Base-by-base conservation (phyloP, 495 filamentous ascomycete species). In the Aspergillus wentii region DNA sequence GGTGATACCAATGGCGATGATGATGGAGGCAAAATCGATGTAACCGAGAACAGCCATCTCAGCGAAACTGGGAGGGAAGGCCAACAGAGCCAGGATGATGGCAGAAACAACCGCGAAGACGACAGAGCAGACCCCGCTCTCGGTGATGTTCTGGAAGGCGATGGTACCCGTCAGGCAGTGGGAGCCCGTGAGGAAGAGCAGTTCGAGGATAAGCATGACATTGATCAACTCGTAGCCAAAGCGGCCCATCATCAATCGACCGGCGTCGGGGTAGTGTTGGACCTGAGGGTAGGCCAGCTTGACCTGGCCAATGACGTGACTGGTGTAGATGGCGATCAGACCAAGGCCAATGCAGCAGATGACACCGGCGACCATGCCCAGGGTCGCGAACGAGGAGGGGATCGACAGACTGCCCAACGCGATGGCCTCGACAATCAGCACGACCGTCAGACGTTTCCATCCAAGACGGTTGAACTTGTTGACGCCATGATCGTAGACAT, bases 121-220 rank as follows among this genome's bases (percentile, higher is more conserved):
- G 30, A 86, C 64, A 5, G 79, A 75, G 55, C 85, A 88, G 3
- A 68, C 50, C 7, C 56, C 68, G 50, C 81, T 69, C n/a, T 76
- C 56, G 5, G 78, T 76, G 26, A 87, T 64, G 36, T 66, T 74
- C 33, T 74, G 72, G 52, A 84, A 75, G 51, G 77, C 78, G 54
- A 87, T 84, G 25, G 75, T 76, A 44, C 83, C 83, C 0, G 79
- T 82, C 28, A 86, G 62, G 41, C 82, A 69, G 51, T 88, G 85
- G 2, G 80, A 82, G 27, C 72, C 83, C 39, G 80, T 78, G 36
- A 84, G 72, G 61, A 88, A 85, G 15, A 80, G 51, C 17, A 86
- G 68, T 45, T 84, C 74, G 27, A 82, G 46, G 14, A 71, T 57
- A 40, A 82, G 78, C 57, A 77, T 78, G 38, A 61, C 54, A 26